Percentiles rank a stretch among this genome's conserved stretches.
These are phyloP conservation scores for Meredithiella fracta DNA, from an alignment of 2,329 filamentous ascomycete genomes.

Conservation along the genomic window DNA sequence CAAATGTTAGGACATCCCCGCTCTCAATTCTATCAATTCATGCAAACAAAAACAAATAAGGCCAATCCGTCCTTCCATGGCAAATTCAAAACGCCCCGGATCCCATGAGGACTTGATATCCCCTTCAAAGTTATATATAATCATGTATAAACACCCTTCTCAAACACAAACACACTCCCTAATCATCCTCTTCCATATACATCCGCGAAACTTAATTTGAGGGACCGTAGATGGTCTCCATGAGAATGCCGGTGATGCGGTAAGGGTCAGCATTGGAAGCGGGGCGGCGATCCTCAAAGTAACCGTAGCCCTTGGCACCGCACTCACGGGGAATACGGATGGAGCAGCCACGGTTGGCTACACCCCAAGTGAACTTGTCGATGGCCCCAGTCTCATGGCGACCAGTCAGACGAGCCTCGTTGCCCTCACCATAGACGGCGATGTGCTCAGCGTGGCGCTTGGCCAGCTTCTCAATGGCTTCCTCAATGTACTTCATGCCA, in stretches of 20 bases:
- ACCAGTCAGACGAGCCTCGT: conserved; percentile 85
- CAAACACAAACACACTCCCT: not conserved
- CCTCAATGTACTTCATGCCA: conserved; percentile 90
- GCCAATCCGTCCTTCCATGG: not conserved
- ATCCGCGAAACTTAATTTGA: conserved; percentile 15
- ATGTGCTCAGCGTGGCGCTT: conserved; percentile 69
- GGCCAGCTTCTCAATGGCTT: conserved; percentile 68
- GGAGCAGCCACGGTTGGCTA: conserved; percentile 88
- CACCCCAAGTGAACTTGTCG: conserved; percentile 83
- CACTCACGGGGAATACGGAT: conserved; percentile 81
- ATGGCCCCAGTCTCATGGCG: conserved; percentile 87
- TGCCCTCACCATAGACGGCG: conserved; percentile 87
- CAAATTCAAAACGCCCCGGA: conserved; percentile 14
- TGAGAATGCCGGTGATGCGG: conserved; percentile 63
- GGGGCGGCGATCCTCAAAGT: conserved; percentile 75
- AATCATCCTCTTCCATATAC: not conserved
- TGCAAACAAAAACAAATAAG: not conserved
- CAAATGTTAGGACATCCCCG: no score
- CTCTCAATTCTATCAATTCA: not conserved
- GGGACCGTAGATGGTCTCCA: conserved; percentile 44
- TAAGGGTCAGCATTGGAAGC: conserved; percentile 82
- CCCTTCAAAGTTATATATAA: not conserved
- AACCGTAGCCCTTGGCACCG: conserved; percentile 78
- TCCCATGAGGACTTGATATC: conserved; percentile 9
- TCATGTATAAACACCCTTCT: not conserved